These are phyloP conservation scores for Scedosporium dehoogii DNA, from an alignment of 2,329 filamentous ascomycete genomes.

Conservation along the genomic window DNA sequence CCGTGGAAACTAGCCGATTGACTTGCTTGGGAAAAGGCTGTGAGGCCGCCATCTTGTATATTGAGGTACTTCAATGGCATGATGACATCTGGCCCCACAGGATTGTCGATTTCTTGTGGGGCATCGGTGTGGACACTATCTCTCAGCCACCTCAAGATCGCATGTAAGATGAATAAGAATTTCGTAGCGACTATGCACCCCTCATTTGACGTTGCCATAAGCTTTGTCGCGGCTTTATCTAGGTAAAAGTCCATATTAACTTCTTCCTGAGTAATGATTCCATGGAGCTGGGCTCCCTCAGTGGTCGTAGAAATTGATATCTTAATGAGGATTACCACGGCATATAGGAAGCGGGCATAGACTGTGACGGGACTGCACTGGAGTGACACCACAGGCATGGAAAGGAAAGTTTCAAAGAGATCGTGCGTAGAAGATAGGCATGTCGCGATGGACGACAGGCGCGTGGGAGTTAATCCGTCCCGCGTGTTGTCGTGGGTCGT, in stretches of 20 bases:
- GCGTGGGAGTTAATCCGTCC: not conserved
- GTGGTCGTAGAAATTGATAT: not conserved
- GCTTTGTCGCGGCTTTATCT: not conserved
- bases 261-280: not conserved
- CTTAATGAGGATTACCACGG: not conserved
- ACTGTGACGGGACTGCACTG: not conserved
- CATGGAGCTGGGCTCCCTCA: not conserved
- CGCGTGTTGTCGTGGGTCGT: slow-evolving; percentile 6
- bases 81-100: not conserved
- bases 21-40: no score
- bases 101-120: not conserved
- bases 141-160: no score
- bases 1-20: no score
- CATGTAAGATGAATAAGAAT: not conserved
- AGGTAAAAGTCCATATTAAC: no score
- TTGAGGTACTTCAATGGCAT: not conserved
- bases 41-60: not conserved
- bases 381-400: not conserved
- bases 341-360: not conserved
- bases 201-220: not conserved
- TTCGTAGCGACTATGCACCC: not conserved
- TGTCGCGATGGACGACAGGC: not conserved
- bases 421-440: not conserved
- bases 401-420: not conserved
- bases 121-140: not conserved